A percentile compares a stretch with the other conserved stretches of the same genome.
These are phyloP conservation scores for Coemansia sp. DNA, from an alignment of 192 early-diverging fungal genomes.

Conservation along the genomic window DNA sequence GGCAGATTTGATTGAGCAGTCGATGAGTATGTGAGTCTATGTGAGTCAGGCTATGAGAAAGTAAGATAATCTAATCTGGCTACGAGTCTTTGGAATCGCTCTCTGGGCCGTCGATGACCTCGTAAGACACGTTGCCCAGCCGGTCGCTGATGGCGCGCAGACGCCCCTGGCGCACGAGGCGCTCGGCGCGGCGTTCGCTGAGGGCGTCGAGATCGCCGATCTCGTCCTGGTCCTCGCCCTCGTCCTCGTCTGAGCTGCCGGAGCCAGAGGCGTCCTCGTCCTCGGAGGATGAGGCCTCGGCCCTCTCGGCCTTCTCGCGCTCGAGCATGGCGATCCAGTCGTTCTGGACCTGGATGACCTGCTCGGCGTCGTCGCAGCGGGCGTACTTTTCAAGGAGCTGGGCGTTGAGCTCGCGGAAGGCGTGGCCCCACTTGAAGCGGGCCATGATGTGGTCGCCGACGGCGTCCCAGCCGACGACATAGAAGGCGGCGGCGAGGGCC, in stretches of 20 bases:
- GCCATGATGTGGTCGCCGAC: constrained; percentile 72
- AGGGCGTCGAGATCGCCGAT: constrained; percentile 6
- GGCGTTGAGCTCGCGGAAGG: constrained; percentile 87
- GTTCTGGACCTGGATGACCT: constrained; percentile 74
- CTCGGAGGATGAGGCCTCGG: no score
- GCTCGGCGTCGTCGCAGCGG: constrained; percentile 68
- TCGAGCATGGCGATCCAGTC: constrained; percentile 78
- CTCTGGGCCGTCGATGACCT: constrained; percentile 5
- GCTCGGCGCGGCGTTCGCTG: constrained; percentile 22
- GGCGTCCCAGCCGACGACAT: constrained; percentile 77
- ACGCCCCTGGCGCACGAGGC: constrained; percentile 33
- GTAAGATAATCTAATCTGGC: no score
- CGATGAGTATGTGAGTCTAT: no score
- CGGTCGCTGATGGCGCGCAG: constrained; percentile 33
- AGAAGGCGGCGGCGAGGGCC: constrained; percentile 92
- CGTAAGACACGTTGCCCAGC: constrained; percentile 41
- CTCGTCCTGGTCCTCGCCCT: constrained; percentile 12
- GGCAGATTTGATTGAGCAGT: constrained; percentile 1
- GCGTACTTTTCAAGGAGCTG: constrained; percentile 75
- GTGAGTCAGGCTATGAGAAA: no score
- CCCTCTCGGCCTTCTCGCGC: constrained; percentile 48
- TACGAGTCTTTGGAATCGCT: no score
- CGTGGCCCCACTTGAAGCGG: constrained; percentile 96
- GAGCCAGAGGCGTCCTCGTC: constrained; percentile 12
- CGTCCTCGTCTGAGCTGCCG: constrained; percentile 10